Evolutionary conservation across 805 yeast species (phyloP), one percentile per base, ranked within the genome.

Genomic region (Yamadazyma ubonensis): DNA sequence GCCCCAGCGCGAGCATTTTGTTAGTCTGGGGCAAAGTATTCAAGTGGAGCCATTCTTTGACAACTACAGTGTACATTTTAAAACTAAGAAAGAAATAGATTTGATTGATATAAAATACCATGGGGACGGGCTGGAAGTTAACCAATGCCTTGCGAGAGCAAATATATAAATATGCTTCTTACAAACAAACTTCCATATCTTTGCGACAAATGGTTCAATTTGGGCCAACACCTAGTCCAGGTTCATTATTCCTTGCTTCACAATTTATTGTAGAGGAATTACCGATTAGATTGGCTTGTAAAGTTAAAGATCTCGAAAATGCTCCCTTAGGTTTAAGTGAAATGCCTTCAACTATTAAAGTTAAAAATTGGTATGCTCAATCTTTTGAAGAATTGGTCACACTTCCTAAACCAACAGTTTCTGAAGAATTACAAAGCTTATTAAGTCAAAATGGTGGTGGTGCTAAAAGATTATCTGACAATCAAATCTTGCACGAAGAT

Each of bases 171-270:
- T 83, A 80, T 67, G 89, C 96, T 3, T 69, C 73, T 38, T 73
- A 81, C 46, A 84, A 88, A 9, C 93, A 90, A 32, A 86, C 95
- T 2, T 89, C 95, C 1, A 87, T 88, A 2, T 81, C 89, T 2
- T 65, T 88, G 44, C 72, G 88, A 42, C 96, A 87, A 59, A 87
- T 88, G 96, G 96, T 88, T 14, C 93, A 86, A 56, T 85, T 88
- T 65, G 96, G 96, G 2, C 80, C 83, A 7, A 68, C 75, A 32
- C 93, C 96, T 5, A 73, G 78, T 22, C 86, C 85, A 10, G 96
- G 95, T 2, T 76, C 85, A 8, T 66, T 86, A 29, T 89, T 84
- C 58, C 74, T 86, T 33, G 96, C 96, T 0, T 83, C 90, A 5
- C 86, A 83, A 58, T 88, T 88, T 56, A 80, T 85, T 7, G 86